Evolutionary conservation across 1,284 basidiomycete species (phyloP).

Genomic region (Ganoderma lucidum): DNA sequence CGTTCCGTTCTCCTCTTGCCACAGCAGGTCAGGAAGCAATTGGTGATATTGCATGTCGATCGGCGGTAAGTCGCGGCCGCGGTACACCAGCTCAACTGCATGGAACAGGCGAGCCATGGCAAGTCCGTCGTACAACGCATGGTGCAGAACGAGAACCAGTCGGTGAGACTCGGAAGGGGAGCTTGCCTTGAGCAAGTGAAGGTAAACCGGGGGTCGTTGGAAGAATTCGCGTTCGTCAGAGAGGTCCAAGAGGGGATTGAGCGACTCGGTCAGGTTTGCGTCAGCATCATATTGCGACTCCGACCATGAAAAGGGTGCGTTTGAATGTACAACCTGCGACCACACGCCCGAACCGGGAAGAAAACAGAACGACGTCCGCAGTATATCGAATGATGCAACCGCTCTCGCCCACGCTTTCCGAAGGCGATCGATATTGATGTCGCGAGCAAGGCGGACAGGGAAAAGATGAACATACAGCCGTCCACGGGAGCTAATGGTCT

Average conservation of each 20-base stretch:
- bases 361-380: constrained; percentile 60
- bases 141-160: constrained; percentile 55
- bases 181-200: constrained; percentile 36
- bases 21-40: constrained; percentile 43
- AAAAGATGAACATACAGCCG: constrained; percentile 56
- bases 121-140: constrained; percentile 60
- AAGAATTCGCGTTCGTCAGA: constrained; percentile 34
- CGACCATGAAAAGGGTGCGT: constrained; percentile 46
- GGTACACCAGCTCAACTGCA: constrained; percentile 46
- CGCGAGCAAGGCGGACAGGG: constrained; percentile 45
- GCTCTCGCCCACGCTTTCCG: constrained; percentile 47
- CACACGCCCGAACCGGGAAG: constrained; percentile 47
- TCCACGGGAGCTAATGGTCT: constrained; percentile 57
- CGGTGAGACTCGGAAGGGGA: constrained; percentile 26
- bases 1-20: constrained; percentile 50
- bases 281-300: constrained; percentile 29
- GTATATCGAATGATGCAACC: constrained; percentile 45
- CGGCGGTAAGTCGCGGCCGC: constrained; percentile 29
- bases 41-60: constrained; percentile 45
- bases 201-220: constrained; percentile 45
- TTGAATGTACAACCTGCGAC: constrained; percentile 53
- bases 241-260: constrained; percentile 22
- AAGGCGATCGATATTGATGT: constrained; percentile 43
- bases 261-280: constrained; percentile 24
- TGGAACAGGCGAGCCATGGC: constrained; percentile 49